Evolutionary conservation across 495 filamentous ascomycete species (phyloP).

Genomic region (Gamarada debralockiae): DNA sequence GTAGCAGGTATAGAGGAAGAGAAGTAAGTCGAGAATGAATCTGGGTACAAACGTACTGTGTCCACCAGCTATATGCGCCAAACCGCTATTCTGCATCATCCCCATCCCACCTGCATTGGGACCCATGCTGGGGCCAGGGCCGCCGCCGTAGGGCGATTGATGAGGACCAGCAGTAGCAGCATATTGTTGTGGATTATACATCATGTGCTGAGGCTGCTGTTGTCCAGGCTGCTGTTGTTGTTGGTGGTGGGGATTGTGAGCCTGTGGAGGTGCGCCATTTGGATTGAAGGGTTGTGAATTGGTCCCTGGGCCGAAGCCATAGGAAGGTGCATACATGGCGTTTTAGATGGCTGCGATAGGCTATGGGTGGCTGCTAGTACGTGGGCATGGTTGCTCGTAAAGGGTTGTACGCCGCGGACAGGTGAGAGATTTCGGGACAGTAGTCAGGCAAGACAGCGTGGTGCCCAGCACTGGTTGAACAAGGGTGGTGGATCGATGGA

Average conservation of each 20-base stretch:
- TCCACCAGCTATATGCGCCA: slow-evolving; percentile 26
- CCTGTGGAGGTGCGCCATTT: slow-evolving; percentile 9
- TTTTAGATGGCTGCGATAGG: not conserved
- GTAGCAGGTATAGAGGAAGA: not conserved
- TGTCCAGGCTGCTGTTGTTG: slow-evolving; percentile 7
- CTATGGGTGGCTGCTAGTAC: not conserved
- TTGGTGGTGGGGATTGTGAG: slow-evolving; percentile 3
- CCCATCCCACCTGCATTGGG: slow-evolving; percentile 22
- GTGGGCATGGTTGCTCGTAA: not conserved
- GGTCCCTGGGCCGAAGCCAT: slow-evolving; percentile 17
- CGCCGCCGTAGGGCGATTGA: slow-evolving; percentile 19
- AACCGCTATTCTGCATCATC: slow-evolving; percentile 28
- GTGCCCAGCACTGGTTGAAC: not conserved
- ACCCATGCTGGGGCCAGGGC: slow-evolving; percentile 17
- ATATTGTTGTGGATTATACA: slow-evolving; percentile 26
- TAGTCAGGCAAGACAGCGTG: not conserved
- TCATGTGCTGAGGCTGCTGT: slow-evolving; percentile 26
- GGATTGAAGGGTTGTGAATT: slow-evolving; percentile 14
- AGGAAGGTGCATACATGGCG: slow-evolving; percentile 23
- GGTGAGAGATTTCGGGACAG: not conserved
- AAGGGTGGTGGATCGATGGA: not conserved
- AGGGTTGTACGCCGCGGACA: not conserved
- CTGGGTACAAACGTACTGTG: slow-evolving; percentile 18
- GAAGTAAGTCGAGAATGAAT: not conserved
- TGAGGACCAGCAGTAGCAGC: slow-evolving; percentile 2